Evolutionary conservation across 257 asterid species (phyloP).

Genomic region (Jacaranda mimosifolia): DNA sequence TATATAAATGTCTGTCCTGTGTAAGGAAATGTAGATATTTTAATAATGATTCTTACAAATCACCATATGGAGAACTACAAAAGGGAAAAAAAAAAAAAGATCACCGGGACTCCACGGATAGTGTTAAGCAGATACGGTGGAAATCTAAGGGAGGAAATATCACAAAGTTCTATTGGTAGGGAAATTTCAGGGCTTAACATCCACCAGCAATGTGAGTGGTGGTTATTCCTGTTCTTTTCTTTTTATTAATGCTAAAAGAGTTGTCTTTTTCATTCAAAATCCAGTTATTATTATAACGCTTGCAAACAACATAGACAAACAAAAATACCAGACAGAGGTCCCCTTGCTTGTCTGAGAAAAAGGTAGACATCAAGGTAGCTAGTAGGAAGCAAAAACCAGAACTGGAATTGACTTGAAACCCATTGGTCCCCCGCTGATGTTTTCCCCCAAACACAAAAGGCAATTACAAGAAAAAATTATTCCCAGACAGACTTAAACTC

Average conservation of each 20-base stretch:
- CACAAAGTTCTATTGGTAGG: constrained; percentile 44
- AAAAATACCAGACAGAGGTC: constrained; percentile 82
- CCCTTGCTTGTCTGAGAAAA: constrained; percentile 69
- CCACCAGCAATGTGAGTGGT: constrained; percentile 62
- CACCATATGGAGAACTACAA: neutral
- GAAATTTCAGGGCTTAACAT: constrained; percentile 48
- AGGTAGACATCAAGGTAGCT: constrained; percentile 50
- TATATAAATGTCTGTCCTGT: neutral
- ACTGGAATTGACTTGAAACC: constrained; percentile 57
- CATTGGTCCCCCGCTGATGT: constrained; percentile 62
- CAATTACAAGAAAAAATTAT: no score
- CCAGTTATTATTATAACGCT: constrained; percentile 50
- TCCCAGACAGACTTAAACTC: no score
- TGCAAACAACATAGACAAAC: constrained; percentile 52
- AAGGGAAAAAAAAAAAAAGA: no score
- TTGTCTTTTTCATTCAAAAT: constrained; percentile 48
- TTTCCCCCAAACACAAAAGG: constrained; percentile 36
- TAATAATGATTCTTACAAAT: neutral
- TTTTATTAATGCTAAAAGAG: constrained; percentile 34
- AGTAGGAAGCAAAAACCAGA: constrained; percentile 48
- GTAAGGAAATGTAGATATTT: constrained; percentile 20
- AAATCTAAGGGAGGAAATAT: constrained; percentile 38
- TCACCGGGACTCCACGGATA: no score
- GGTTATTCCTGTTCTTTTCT: constrained; percentile 34
- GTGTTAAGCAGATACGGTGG: no score